phyloP scores from a whole-genome alignment of 2,329 filamentous ascomycete species.

The Fusarium sp. region DNA sequence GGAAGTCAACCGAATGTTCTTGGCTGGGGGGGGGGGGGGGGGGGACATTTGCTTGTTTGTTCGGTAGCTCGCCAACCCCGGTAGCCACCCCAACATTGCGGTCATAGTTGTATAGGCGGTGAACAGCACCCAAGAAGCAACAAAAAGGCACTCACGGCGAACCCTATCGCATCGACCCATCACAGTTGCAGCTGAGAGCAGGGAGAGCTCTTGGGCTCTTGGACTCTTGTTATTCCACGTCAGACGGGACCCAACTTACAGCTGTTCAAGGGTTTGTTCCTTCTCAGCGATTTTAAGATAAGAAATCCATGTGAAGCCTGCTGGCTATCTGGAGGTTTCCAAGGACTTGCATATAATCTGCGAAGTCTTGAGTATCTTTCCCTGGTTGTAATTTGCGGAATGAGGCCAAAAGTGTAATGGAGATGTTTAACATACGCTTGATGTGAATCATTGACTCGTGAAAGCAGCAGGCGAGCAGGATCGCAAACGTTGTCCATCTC shows the following conservation, averaged over 20 bases:
- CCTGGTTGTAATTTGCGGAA: background rate
- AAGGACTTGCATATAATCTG: constrained; percentile 4
- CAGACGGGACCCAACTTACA: constrained; percentile 21
- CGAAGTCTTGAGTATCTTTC: background rate
- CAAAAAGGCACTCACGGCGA: constrained; percentile 13
- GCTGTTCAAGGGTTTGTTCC: background rate
- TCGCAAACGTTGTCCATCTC: background rate
- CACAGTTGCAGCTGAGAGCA: constrained; percentile 21
- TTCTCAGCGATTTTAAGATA: background rate
- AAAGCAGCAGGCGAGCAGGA: background rate
- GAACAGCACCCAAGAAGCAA: constrained; percentile 36
- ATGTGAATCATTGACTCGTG: background rate
- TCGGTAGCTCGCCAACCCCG: constrained; percentile 32
- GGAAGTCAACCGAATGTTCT: constrained; percentile 16
- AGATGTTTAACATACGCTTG: background rate
- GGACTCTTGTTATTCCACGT: constrained; percentile 30
- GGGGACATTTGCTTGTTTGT: constrained; percentile 15
- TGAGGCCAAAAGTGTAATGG: background rate
- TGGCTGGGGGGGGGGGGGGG: constrained; percentile 9
- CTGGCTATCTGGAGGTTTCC: constrained; percentile 8
- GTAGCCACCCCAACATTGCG: constrained; percentile 30
- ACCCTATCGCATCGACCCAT: constrained; percentile 33
- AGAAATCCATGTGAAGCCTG: constrained; percentile 17
- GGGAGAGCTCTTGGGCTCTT: constrained; percentile 25
- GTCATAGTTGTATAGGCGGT: constrained; percentile 35